Base-by-base conservation (phyloP, 306 rosid species). In the Prunus fruticosa region DNA sequence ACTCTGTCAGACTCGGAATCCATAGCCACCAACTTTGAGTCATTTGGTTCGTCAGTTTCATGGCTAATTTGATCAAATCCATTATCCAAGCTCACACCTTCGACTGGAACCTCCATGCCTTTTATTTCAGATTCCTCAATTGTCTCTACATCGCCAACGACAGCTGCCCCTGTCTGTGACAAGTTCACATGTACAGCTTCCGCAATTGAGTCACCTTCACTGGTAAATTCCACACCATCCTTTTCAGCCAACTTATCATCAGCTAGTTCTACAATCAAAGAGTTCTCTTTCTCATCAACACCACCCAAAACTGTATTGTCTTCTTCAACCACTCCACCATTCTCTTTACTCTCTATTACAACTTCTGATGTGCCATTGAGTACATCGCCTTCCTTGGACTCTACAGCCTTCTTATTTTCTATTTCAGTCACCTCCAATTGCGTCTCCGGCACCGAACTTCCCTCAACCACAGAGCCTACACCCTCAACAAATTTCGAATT, bases 51-150 rank as follows among this genome's bases (percentile, higher is more conserved):
- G 16, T 81, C 79, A 61, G n/a, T 74, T 58, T 51, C 85, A 34
- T 45, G 12, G 50, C 84, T 71, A 75, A 82, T 82, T 7, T 84
- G 70, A 63, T 72, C 89, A 80, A 86, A 76, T 64, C 79, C 86
- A 80, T 86, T 86, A 45, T 85, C 96, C 76, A 91, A 63, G 49
- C 70, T 80, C 60, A 82, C 79, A 1, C 66, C 82, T 10, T 45
- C 82, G 38, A 30, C 76, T 3, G 72, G 79, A 71, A 81, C 79
- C 76, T 71, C 89, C 27, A 78, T 5, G 60, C 85, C 82, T 53
- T 62, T 71, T 66, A 73, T 79, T 53, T 85, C 87, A 73, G 87
- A 76, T 46, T 77, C 89, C 73, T 77, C 73, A 72, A 72, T 79
- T 10, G 56, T 79, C 67, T 73, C 88, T 46, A 61, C 77, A 73